Percentiles rank a stretch among this genome's conserved stretches.
Evolutionary conservation across 371 early-diverging fungal species (phyloP).

Genomic region (Amoeboaphelidium occidentale): DNA sequence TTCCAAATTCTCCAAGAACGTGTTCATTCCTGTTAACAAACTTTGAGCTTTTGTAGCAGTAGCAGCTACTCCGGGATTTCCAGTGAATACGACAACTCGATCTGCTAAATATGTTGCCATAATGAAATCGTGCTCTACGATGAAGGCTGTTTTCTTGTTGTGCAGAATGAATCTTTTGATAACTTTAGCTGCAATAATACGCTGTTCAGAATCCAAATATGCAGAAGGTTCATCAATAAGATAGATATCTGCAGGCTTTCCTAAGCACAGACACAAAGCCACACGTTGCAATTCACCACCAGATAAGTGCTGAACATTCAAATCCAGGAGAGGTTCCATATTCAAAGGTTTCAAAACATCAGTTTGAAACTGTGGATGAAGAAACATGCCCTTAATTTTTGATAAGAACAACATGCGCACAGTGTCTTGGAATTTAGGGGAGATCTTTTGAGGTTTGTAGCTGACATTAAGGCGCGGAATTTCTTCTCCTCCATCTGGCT

Average conservation of each 20-base stretch:
- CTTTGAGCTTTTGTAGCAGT: conserved; percentile 66
- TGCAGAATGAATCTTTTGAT: conserved; percentile 97
- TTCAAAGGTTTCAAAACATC: conserved; percentile 93
- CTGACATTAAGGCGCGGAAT: conserved; percentile 72
- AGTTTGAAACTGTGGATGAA: conserved; percentile 90
- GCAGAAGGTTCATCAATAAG: conserved; percentile 99
- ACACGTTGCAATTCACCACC: conserved; percentile 99
- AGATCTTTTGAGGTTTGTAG: conserved; percentile 98
- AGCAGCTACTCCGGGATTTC: conserved; percentile 73
- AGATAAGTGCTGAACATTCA: conserved; percentile 71
- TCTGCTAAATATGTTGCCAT: conserved; percentile 99
- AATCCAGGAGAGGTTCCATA: conserved; percentile 85
- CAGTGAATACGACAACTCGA: conserved; percentile 95
- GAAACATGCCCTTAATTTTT: conserved; percentile 73
- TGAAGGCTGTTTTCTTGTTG: conserved; percentile 93
- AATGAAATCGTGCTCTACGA: conserved; percentile 99
- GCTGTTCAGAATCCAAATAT: conserved; percentile 99
- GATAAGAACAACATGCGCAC: conserved; percentile 87
- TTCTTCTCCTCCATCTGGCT: conserved; percentile 45
- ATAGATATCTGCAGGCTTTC: conserved; percentile 93
- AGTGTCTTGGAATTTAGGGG: conserved; percentile 83
- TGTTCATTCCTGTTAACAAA: conserved; percentile 93
- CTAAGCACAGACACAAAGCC: conserved; percentile 84
- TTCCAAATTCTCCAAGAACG: conserved; percentile 77
- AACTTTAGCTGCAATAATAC: conserved; percentile 97